Evolutionary conservation across 192 early-diverging fungal genomes (phyloP).

Genomic region (Spizellomyces sp.): DNA sequence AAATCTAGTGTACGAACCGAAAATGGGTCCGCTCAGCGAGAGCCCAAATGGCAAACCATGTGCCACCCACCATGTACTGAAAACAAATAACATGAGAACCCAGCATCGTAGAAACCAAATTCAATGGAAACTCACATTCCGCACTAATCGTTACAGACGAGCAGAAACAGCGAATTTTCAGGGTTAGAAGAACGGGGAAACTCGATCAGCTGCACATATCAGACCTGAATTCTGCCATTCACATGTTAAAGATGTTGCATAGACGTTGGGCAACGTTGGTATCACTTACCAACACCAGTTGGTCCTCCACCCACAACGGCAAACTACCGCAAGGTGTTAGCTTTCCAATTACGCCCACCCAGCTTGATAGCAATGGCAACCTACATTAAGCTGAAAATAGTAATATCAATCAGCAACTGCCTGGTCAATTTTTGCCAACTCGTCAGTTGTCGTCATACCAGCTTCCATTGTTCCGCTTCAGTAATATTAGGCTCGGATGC

Average conservation of each 20-base stretch:
- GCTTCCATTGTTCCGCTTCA: conserved; percentile 58
- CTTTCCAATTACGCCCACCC: too few species aligned
- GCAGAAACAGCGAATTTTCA: too few species aligned
- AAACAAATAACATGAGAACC: conserved; percentile 45
- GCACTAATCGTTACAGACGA: not conserved
- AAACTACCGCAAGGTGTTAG: conserved; percentile 61
- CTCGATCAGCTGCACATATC: too few species aligned
- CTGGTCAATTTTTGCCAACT: too few species aligned
- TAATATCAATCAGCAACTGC: too few species aligned
- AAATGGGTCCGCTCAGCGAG: too few species aligned
- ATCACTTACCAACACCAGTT: conserved; percentile 50
- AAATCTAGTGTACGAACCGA: conserved; percentile 53
- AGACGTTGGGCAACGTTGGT: not conserved
- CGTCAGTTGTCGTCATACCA: conserved; percentile 13
- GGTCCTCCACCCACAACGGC: conserved; percentile 89
- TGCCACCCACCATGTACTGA: conserved; percentile 15
- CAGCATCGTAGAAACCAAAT: conserved; percentile 38
- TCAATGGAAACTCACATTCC: not conserved
- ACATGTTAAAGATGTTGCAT: too few species aligned
- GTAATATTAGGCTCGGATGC: conserved; percentile 69
- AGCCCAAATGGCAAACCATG: too few species aligned
- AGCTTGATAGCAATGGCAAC: too few species aligned
- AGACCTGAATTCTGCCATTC: too few species aligned
- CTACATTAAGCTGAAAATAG: too few species aligned
- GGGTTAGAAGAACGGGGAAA: too few species aligned